Evolutionary conservation across 139 green algal species (phyloP), one percentile per base, ranked within the genome.

Genomic region (Coelastrella sp.): DNA sequence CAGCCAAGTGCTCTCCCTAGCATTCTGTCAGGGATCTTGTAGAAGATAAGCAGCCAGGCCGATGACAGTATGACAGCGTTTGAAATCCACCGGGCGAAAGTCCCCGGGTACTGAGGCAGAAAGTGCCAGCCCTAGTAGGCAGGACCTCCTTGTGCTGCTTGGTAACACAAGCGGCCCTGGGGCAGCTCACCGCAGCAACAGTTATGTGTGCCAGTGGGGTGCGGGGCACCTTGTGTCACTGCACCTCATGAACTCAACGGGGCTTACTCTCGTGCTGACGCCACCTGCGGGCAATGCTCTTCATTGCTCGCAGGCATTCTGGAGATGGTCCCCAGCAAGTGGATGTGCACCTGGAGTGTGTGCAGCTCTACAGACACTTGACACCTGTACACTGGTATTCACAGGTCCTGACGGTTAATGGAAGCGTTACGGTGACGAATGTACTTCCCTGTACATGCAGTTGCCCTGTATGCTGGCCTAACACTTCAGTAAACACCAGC

Each of bases 191-290:
- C 97, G 97, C 97, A 97, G 95, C 95, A 91, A 99, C 97, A 99
- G 97, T 99, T 95, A 99, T 99, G 97, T 99, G 95, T 70, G 96
- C 95, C 97, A 97, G 95, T 96, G 94, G 94, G 94, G 92, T 92
- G 60, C 49, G 91, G 94, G 95, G 93, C 10, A 27, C 9, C 9
- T 5, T 57, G 9, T n/a, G 56, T 58, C n/a, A n/a, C 56, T 22
- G 49, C n/a, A 22, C 20, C 49, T 91, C 94, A 96, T 92, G 82
- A 99, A 99, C 97, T 94, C 93, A 99, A 99, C 96, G 97, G 97
- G 97, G 97, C 97, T 99, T 98, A 99, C 97, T 99, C 97, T 98
- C 93, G 96, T 94, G 93, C 96, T 99, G 97, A 99, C 96, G 95
- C 91, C 85, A 90, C 85, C 85, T 90, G 85, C 73, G 85, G 85